Percentiles rank a stretch among this genome's conserved stretches.
Conservation (phyloP, 148 eudicot genomes). For the Camellia lanceoleosa region DNA sequence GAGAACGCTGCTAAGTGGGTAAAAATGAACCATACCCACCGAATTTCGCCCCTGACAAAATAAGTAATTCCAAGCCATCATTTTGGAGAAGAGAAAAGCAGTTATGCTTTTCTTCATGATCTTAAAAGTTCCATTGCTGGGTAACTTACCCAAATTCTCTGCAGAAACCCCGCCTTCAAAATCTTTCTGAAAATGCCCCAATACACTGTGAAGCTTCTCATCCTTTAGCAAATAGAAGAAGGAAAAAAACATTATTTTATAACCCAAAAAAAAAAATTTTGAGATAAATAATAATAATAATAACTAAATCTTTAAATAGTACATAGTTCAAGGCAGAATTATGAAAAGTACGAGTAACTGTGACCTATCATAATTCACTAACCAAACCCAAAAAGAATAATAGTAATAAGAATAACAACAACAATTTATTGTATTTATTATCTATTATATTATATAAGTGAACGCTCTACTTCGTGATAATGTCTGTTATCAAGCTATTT, state of each 20-base stretch:
- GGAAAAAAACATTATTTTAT: not conserved
- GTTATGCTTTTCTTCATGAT: constrained; percentile 10
- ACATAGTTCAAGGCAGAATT: not conserved
- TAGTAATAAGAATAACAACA: not conserved
- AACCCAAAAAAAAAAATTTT: not conserved
- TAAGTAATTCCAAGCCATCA: constrained; percentile 2
- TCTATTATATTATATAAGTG: no score
- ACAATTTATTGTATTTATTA: no score
- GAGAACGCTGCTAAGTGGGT: constrained; percentile 45
- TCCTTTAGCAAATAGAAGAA: constrained; percentile 37
- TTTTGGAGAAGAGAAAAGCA: constrained; percentile 1
- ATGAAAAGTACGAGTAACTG: not conserved
- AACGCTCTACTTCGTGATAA: no score
- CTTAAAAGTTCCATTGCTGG: not conserved
- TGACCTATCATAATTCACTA: not conserved
- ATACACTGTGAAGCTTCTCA: constrained; percentile 45
- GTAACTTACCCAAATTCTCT: constrained; percentile 50
- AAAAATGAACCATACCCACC: constrained; percentile 76
- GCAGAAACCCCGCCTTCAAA: constrained; percentile 54
- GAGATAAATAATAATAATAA: not conserved
- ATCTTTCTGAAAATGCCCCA: constrained; percentile 62
- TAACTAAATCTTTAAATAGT: not conserved
- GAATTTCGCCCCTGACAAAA: constrained; percentile 55
- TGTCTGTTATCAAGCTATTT: no score
- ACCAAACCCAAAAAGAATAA: not conserved